These are phyloP conservation scores for Penicillium verhagenii DNA, from an alignment of 495 filamentous ascomycete genomes.

Conservation along the genomic window DNA sequence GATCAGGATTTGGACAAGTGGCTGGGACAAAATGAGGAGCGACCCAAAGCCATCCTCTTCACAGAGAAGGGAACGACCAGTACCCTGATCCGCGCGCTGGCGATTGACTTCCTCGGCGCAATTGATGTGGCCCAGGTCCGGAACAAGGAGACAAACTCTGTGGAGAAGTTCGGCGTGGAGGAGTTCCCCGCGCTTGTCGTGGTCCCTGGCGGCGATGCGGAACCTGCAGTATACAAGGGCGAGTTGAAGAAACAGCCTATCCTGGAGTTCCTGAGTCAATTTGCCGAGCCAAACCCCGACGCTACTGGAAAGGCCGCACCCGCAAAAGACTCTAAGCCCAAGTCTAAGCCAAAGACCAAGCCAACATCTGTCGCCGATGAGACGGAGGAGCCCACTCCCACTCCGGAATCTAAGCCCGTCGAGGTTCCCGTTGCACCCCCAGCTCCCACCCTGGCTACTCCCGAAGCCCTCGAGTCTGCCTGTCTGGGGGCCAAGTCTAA, in stretches of 20 bases:
- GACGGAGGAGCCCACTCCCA: constrained; percentile 42
- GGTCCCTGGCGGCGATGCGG: constrained; percentile 68
- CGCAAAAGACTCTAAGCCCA: constrained; percentile 36
- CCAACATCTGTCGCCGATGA: constrained; percentile 42
- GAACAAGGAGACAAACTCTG: constrained; percentile 71
- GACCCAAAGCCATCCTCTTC: constrained; percentile 87
- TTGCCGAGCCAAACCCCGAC: constrained; percentile 71
- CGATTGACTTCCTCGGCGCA: constrained; percentile 85
- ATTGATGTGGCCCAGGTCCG: constrained; percentile 83
- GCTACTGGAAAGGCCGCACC: constrained; percentile 44
- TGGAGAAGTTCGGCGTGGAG: constrained; percentile 70
- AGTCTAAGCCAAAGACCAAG: constrained; percentile 49
- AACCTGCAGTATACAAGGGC: constrained; percentile 73
- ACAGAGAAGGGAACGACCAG: constrained; percentile 90
- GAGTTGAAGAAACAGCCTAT: constrained; percentile 84
- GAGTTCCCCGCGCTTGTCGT: constrained; percentile 81
- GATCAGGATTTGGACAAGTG: constrained; percentile 79
- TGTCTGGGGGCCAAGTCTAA: constrained; percentile 76
- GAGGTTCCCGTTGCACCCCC: constrained; percentile 42
- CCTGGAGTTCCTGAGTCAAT: constrained; percentile 78
- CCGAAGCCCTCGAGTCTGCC: constrained; percentile 59
- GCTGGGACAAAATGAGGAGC: constrained; percentile 67
- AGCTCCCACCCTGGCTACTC: constrained; percentile 52
- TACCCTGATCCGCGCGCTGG: constrained; percentile 76
- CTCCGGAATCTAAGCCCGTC: constrained; percentile 45